phyloP scores from a whole-genome alignment of 805 yeast species.

The Cyberlindnera japonica region DNA sequence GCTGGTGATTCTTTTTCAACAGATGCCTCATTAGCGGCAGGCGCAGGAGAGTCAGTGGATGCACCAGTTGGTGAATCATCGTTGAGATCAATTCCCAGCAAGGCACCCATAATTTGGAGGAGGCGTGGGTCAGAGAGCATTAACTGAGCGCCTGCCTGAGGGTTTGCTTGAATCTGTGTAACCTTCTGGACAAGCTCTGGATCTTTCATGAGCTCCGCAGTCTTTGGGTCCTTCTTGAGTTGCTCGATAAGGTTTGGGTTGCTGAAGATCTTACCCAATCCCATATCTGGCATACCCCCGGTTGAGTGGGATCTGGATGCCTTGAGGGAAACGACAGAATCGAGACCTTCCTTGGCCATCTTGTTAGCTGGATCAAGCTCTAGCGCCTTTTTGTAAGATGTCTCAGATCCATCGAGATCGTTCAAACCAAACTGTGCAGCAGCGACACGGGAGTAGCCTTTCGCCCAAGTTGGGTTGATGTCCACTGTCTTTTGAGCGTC shows the following conservation, averaged over 20 bases:
- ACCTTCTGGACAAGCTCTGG: slow-evolving; percentile 76
- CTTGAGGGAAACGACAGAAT: slow-evolving; percentile 62
- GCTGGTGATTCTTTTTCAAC: neutral
- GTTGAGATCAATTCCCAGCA: slow-evolving; percentile 77
- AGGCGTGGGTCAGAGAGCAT: slow-evolving; percentile 79
- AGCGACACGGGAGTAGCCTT: slow-evolving; percentile 90
- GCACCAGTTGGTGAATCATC: slow-evolving; percentile 23
- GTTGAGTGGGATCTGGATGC: slow-evolving; percentile 38
- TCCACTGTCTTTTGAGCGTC: slow-evolving; percentile 85
- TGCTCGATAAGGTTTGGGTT: slow-evolving; percentile 78
- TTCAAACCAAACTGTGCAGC: slow-evolving; percentile 91
- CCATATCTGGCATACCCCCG: slow-evolving; percentile 53
- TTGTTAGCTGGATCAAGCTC: slow-evolving; percentile 77
- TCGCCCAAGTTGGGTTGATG: slow-evolving; percentile 87
- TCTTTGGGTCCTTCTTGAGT: slow-evolving; percentile 79
- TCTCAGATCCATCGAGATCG: slow-evolving; percentile 68
- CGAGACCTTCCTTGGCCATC: slow-evolving; percentile 81
- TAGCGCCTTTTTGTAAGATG: slow-evolving; percentile 71
- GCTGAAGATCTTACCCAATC: slow-evolving; percentile 70
- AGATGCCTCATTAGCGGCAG: slow-evolving; percentile 16
- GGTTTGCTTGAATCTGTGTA: slow-evolving; percentile 58
- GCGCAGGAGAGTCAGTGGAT: slow-evolving; percentile 23
- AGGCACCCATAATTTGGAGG: slow-evolving; percentile 82
- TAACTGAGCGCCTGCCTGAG: slow-evolving; percentile 66
- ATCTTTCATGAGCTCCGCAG: slow-evolving; percentile 82